These are phyloP conservation scores for Elongisporangium prolatum DNA, from an alignment of 352 stramenopile genomes.

Conservation along the genomic window DNA sequence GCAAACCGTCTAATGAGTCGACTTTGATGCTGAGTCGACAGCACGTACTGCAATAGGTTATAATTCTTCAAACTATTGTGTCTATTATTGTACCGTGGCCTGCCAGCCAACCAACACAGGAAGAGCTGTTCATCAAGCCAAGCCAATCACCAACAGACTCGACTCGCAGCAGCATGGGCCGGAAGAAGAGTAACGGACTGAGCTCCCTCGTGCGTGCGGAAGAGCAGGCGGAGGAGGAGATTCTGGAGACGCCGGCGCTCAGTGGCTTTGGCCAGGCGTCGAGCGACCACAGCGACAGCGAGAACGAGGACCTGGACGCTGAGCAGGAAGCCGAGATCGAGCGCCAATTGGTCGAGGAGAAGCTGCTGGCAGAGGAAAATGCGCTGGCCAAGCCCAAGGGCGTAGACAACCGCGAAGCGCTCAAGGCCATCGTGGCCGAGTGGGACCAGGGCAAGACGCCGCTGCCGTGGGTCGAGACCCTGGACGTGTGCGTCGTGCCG, in stretches of 20 bases:
- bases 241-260: constrained; percentile 77
- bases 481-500: constrained; percentile 59
- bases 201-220: constrained; percentile 66
- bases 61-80: too few species aligned
- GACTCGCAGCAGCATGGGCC: constrained; percentile 21
- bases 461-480: constrained; percentile 74
- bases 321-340: constrained; percentile 72
- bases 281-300: constrained; percentile 25
- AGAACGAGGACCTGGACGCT: constrained; percentile 39
- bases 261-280: constrained; percentile 30
- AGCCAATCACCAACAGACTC: too few species aligned
- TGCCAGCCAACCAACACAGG: too few species aligned
- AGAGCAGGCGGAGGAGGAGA: constrained; percentile 73
- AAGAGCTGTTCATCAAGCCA: too few species aligned
- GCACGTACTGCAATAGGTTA: too few species aligned
- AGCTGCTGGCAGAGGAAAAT: constrained; percentile 41
- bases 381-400: constrained; percentile 38
- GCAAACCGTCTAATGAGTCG: too few species aligned
- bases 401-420: constrained; percentile 74
- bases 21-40: too few species aligned
- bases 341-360: constrained; percentile 66
- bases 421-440: constrained; percentile 48
- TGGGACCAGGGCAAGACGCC: constrained; percentile 39
- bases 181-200: constrained; percentile 37
- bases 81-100: too few species aligned